These are phyloP conservation scores for Hortaea sp. DNA, from an alignment of 2,329 filamentous ascomycete species.

Conservation along the genomic window DNA sequence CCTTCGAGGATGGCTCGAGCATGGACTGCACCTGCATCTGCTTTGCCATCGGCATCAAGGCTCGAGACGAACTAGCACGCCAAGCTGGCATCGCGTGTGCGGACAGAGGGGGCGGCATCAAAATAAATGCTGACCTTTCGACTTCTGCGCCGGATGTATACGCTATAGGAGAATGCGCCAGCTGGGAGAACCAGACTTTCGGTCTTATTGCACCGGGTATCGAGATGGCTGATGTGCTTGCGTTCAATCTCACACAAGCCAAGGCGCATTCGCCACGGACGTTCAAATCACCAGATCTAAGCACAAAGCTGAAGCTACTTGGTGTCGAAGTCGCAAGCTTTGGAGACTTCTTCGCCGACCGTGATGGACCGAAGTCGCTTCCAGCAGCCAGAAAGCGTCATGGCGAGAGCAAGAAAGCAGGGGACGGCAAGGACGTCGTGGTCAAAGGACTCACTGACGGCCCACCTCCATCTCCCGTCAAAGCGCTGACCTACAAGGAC, in stretches of 20 bases:
- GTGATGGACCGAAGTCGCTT: slow-evolving; percentile 68
- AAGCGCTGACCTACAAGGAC: slow-evolving; percentile 79
- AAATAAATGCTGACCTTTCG: slow-evolving; percentile 55
- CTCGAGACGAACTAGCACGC: slow-evolving; percentile 66
- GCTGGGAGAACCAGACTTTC: slow-evolving; percentile 78
- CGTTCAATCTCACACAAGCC: slow-evolving; percentile 83
- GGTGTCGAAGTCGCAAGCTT: slow-evolving; percentile 90
- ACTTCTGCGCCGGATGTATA: slow-evolving; percentile 68
- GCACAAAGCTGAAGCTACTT: slow-evolving; percentile 82
- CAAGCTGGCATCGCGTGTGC: slow-evolving; percentile 62
- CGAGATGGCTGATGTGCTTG: slow-evolving; percentile 85
- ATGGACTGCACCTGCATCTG: slow-evolving; percentile 74
- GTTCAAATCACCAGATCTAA: slow-evolving; percentile 77
- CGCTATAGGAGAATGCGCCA: slow-evolving; percentile 84
- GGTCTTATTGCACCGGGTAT: slow-evolving; percentile 82
- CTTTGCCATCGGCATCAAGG: slow-evolving; percentile 80
- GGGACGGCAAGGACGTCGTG: slow-evolving; percentile 20
- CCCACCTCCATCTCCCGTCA: slow-evolving; percentile 53
- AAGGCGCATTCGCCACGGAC: slow-evolving; percentile 57
- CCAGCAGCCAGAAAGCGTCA: slow-evolving; percentile 43
- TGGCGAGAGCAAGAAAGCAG: slow-evolving; percentile 22
- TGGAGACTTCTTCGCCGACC: slow-evolving; percentile 85
- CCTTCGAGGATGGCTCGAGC: slow-evolving; percentile 70
- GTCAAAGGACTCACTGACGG: slow-evolving; percentile 47
- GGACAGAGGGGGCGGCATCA: slow-evolving; percentile 63